These are phyloP conservation scores for Neopestalotiopsis clavispora DNA, from an alignment of 2,329 filamentous ascomycete genomes.

Conservation along the genomic window DNA sequence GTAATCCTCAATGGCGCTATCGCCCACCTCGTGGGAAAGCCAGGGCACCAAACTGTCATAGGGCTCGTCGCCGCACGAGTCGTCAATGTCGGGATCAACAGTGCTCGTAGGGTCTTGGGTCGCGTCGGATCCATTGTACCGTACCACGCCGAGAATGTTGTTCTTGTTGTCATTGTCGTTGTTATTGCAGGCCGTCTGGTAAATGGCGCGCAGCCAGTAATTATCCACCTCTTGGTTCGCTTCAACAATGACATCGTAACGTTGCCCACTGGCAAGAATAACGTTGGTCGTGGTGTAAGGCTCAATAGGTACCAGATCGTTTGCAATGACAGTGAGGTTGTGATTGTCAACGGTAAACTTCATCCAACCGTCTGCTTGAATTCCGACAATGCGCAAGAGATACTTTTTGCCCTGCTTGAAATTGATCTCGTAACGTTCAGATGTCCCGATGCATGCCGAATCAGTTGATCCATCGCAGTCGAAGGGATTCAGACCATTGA, in stretches of 20 bases:
- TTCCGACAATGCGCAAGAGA: slow-evolving; percentile 51
- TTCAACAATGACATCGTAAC: slow-evolving; percentile 51
- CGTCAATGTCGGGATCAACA: slow-evolving; percentile 21
- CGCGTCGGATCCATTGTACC: slow-evolving; percentile 36
- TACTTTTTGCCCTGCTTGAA: slow-evolving; percentile 49
- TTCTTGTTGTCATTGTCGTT: slow-evolving; percentile 39
- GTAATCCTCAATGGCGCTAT: slow-evolving; percentile 29
- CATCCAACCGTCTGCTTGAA: slow-evolving; percentile 46
- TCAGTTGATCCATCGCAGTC: slow-evolving; percentile 40
- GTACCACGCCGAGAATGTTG: slow-evolving; percentile 55
- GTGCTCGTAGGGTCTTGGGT: slow-evolving; percentile 24
- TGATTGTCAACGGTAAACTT: slow-evolving; percentile 62
- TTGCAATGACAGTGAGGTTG: slow-evolving; percentile 59
- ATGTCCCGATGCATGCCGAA: slow-evolving; percentile 49
- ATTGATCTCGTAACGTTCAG: slow-evolving; percentile 44
- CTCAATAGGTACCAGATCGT: slow-evolving; percentile 60
- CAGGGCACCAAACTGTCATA: slow-evolving; percentile 37
- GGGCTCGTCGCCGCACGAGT: slow-evolving; percentile 43
- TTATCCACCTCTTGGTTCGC: slow-evolving; percentile 42
- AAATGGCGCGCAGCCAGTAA: slow-evolving; percentile 55
- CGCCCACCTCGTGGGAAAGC: slow-evolving; percentile 34
- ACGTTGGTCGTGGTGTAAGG: slow-evolving; percentile 56
- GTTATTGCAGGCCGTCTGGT: slow-evolving; percentile 44
- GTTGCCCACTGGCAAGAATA: slow-evolving; percentile 38
- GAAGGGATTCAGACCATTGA: slow-evolving; percentile 37